Evolutionary conservation across 345 rosid species (phyloP), one percentile per base, ranked within the genome.

Genomic region (Turritis glabra): DNA sequence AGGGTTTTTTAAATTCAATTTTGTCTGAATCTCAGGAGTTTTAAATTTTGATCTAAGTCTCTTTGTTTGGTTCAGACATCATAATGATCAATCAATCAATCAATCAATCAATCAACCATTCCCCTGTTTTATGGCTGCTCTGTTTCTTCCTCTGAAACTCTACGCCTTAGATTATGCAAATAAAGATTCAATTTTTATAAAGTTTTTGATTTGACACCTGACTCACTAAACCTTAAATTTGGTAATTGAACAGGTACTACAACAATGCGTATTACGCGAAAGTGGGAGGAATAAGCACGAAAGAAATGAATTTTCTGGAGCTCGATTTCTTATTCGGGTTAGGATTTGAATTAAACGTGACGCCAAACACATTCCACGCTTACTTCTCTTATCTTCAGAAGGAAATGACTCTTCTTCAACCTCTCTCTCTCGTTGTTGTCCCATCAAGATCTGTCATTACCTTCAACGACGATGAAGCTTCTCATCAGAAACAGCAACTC

Each of bases 211-310:
- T 32, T 60, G 17, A 25, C 61, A 47, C 9, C 9, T 12, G 21
- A 33, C 26, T 38, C 13, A 25, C n/a, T 27, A 33, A 64, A 51
- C 4, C 3, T 1, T 7, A 27, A 60, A 38, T 65, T 53, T 78
- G 87, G 90, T 74, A 27, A 52, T n/a, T 5, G 17, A 18, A 71
- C 56, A 77, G 80, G 67, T 89, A 87, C 65, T 89, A 93, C 82
- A 91, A 89, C 85, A 93, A 93, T 72, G 97, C 97, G 5, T 93
- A 84, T 81, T 93, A 91, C 63, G 97, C 97, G 12, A 93, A 89
- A 83, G 91, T 91, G 15, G 98, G 97, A 69, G 98, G 96, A 66
- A 88, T 93, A 68, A 91, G 88, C 90, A 93, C 84, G 43, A 74
- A 74, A 35, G 96, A 89, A 81, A 91, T 93, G 94, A 93, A 93